A percentile compares a stretch with the other conserved stretches of the same genome.
Evolutionary conservation across 805 yeast genomes (phyloP).

Genomic region (Monosporozyma aquatica): DNA sequence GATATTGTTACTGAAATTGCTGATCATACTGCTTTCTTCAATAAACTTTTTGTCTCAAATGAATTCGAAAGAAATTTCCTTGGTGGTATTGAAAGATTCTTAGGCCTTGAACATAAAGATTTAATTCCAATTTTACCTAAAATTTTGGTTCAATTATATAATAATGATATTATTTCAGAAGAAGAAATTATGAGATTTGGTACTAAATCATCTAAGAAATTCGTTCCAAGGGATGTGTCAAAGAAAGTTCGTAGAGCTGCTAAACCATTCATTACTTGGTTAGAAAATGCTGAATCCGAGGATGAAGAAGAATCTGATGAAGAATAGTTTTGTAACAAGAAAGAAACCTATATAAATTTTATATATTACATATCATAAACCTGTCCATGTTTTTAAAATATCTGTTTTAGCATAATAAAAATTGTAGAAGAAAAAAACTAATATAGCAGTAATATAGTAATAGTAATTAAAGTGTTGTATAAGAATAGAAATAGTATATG

Average conservation of each 20-base stretch:
- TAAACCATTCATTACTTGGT: slow-evolving; percentile 91
- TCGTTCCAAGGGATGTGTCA: slow-evolving; percentile 82
- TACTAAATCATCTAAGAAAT: slow-evolving; percentile 79
- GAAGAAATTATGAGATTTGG: slow-evolving; percentile 80
- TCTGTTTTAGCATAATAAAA: too few species aligned
- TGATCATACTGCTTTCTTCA: slow-evolving; percentile 73
- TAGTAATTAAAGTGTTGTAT: too few species aligned
- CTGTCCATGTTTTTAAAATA: too few species aligned
- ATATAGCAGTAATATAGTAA: too few species aligned
- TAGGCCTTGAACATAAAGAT: slow-evolving; percentile 72
- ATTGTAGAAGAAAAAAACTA: background rate
- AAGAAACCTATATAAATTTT: too few species aligned
- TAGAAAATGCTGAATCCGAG: slow-evolving; percentile 85
- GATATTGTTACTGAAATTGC: slow-evolving; percentile 63
- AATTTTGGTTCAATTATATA: slow-evolving; percentile 71
- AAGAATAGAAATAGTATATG: too few species aligned
- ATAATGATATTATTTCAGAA: slow-evolving; percentile 76
- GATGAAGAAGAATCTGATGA: slow-evolving; percentile 41
- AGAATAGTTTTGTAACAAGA: slow-evolving; percentile 1
- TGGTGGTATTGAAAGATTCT: slow-evolving; percentile 91
- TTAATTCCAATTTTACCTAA: slow-evolving; percentile 70
- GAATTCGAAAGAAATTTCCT: slow-evolving; percentile 80
- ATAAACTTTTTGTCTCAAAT: slow-evolving; percentile 52
- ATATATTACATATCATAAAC: too few species aligned
- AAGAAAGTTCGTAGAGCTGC: slow-evolving; percentile 95